phyloP scores from a whole-genome alignment of 306 rosid genomes.

The Cyamopsis tetragonoloba region DNA sequence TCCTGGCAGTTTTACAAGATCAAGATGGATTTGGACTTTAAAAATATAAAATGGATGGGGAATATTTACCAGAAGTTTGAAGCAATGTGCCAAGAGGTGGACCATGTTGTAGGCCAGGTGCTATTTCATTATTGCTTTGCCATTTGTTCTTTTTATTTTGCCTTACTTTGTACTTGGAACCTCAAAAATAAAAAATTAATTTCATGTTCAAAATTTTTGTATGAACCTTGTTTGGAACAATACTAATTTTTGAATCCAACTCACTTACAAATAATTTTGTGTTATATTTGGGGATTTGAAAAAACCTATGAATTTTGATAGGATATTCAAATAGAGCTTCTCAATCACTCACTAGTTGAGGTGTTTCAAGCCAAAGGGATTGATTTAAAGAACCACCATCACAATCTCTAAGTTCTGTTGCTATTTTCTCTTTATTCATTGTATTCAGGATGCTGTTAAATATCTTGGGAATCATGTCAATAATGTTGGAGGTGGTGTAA shows the following conservation, averaged over 20 bases:
- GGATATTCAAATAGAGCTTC: neutral
- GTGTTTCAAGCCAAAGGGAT: neutral
- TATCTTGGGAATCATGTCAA: constrained; percentile 62
- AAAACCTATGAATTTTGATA: neutral
- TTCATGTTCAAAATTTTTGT: neutral
- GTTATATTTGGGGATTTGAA: neutral
- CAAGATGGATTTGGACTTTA: constrained; percentile 57
- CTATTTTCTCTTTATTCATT: constrained; percentile 3
- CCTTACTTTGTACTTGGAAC: neutral
- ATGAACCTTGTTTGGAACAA: neutral
- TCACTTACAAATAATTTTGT: neutral
- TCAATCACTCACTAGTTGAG: neutral
- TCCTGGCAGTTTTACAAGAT: neutral
- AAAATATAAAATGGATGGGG: constrained; percentile 62
- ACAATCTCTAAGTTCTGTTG: too few relatives aligned
- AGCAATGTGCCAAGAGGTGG: constrained; percentile 79
- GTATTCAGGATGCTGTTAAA: constrained; percentile 59
- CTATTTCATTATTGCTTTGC: constrained; percentile 8
- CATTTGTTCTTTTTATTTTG: neutral
- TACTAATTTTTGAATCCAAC: neutral
- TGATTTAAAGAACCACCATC: neutral
- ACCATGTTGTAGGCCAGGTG: constrained; percentile 68
- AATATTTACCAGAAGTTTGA: constrained; percentile 76
- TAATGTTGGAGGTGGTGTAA: constrained; percentile 56
- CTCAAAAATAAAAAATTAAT: neutral